Conservation (phyloP, 805 yeast genomes). For the Metschnikowia similis region DNA sequence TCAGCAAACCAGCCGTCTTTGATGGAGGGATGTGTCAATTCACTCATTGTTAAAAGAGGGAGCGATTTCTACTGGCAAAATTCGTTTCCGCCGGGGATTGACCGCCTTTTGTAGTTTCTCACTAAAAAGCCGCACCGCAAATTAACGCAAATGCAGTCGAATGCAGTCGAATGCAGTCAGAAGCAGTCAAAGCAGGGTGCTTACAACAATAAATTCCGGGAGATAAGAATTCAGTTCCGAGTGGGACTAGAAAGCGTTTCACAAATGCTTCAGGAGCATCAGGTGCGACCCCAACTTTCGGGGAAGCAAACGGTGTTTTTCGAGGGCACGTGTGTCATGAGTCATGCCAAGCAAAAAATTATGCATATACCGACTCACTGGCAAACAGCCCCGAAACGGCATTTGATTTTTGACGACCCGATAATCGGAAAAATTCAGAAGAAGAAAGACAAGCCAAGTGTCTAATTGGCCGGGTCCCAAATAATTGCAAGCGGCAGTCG, state of each 20-base stretch:
- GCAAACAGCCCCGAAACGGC: too few species aligned
- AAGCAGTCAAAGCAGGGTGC: not conserved
- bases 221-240: too few species aligned
- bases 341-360: not conserved
- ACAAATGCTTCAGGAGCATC: not conserved
- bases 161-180: not conserved
- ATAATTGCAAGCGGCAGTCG: too few species aligned
- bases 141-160: not conserved
- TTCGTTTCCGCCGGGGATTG: too few species aligned
- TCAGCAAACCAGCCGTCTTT: slow-evolving; percentile 97
- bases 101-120: not conserved
- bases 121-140: not conserved
- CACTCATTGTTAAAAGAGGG: slow-evolving; percentile 16
- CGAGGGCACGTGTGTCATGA: not conserved
- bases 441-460: not conserved
- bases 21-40: slow-evolving; percentile 52
- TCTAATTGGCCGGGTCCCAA: too few species aligned
- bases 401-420: too few species aligned
- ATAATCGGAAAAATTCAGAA: not conserved
- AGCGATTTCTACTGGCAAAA: not conserved
- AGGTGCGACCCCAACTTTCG: not conserved
- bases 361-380: too few species aligned
- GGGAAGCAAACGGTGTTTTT: not conserved
- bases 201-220: too few species aligned
- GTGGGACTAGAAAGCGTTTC: not conserved